Base-by-base conservation (phyloP, 2,329 filamentous ascomycete species). In the Lecanicillium sp. region DNA sequence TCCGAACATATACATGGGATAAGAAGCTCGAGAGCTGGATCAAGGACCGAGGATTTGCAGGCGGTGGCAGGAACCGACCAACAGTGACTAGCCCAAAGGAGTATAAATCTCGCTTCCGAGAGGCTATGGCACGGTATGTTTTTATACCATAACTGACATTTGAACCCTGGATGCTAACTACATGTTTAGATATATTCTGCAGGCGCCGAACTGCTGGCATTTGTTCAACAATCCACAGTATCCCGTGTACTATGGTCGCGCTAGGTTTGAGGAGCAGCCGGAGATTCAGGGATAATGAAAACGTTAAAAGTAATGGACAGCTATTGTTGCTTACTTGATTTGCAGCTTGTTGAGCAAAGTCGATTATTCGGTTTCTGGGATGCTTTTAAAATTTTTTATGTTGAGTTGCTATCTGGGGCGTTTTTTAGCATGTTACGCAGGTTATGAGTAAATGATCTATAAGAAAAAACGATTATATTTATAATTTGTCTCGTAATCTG, bases 1-100 rank as follows among this genome's bases (percentile, higher is more conserved):
- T 98, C 49, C 80, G 92, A 40, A 98, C 92, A 0, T 98, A 97
- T 58, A 98, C 92, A 0, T 98, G 92, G 88, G 92, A 98, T 68
- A 98, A 98, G 72, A 96, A 96, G 58, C 76, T 98, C n/a, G 92
- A 98, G 66, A 92, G 84, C 39, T 98, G 92, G 92, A 96, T 98
- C 73, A 98, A 98, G 62, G 89, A 97, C 56, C 84, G 90, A 29
- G 92, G 86, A 1, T 87, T 89, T 52, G 84, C 77, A 1, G 79
- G 81, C 5, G 79, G 81, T 42, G 81, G 81, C 20, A 79, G 84
- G 41, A 86, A 94, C 53, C 77, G 87, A 45, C 94, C 94, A 8
- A 98, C 92, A 0, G 92, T 98, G 36, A 98, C 92, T 10, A 94
- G 86, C 61, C 94, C 92, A 3, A 94, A 92, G 64, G 92, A 98